Evolutionary conservation across 163 green algal genomes (phyloP), one percentile per base, ranked within the genome.

Genomic region (Scenedesmus sp.): DNA sequence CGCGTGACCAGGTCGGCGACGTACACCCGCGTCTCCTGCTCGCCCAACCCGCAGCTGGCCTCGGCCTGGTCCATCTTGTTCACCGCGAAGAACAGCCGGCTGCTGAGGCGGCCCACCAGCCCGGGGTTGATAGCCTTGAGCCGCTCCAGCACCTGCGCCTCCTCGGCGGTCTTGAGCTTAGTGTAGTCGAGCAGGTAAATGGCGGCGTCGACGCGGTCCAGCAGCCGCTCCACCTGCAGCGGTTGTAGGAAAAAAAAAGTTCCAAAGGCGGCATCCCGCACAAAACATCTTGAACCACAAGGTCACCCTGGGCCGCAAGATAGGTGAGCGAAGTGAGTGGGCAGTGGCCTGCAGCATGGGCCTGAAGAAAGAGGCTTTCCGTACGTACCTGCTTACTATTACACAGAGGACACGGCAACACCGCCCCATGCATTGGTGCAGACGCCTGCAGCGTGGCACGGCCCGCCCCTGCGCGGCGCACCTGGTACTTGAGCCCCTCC

Each of bases 111-210:
- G 13, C 80, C 81, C 56, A 97, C 87, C 53, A 98, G 95, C 46
- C 83, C 59, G 0, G 96, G 95, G 89, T 98, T 98, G 72, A 97
- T 94, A 30, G 93, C 86, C 79, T 92, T 90, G 49, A 97, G 91
- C 7, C 93, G 91, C 37, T 83, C 44, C n/a, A 97, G 73, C 42
- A 96, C 73, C 15, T 90, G 91, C 24, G 94, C 95, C 92, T 98
- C 96, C 85, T 97, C 96, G 24, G 89, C 86, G 0, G 95, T 97
- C 90, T 97, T 97, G 18, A 98, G 95, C 92, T 98, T 98, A 80
- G 94, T 97, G 93, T 96, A 98, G 93, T 98, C 96, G 33, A 98
- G 91, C 79, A 98, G 79, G 91, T 97, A 98, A 30, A 98, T 86
- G 35, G 95, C 93, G 0, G 92, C 95, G 88, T 98, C 96, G 22